These are phyloP conservation scores for Leccinum sublutescens DNA, from an alignment of 768 basidiomycete genomes.

Conservation along the genomic window DNA sequence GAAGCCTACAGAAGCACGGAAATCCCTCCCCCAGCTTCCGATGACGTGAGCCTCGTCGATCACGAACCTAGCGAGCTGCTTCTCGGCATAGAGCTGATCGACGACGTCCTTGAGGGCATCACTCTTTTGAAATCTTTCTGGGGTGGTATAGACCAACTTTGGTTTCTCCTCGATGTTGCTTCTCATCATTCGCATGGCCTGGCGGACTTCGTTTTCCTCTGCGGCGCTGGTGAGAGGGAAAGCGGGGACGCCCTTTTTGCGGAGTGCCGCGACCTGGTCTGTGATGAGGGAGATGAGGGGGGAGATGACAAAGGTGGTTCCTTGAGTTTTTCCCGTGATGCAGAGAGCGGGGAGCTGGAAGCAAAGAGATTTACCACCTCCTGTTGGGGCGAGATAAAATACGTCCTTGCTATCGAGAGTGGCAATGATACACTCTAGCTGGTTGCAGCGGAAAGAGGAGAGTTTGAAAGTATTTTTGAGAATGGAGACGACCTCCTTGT, in stretches of 20 bases:
- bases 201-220: slow-evolving; percentile 37
- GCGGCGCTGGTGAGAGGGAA: slow-evolving; percentile 66
- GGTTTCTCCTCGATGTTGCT: slow-evolving; percentile 44
- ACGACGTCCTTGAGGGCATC: slow-evolving; percentile 54
- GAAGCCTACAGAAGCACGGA: slow-evolving; percentile 70
- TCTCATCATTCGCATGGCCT: slow-evolving; percentile 43
- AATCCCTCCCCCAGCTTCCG: slow-evolving; percentile 91
- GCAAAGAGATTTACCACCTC: slow-evolving; percentile 87
- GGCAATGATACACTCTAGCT: slow-evolving; percentile 81
- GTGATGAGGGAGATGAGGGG: slow-evolving; percentile 87
- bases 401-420: slow-evolving; percentile 81
- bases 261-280: slow-evolving; percentile 78
- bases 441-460: slow-evolving; percentile 71
- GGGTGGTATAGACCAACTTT: slow-evolving; percentile 82
- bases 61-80: slow-evolving; percentile 81
- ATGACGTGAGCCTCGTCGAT: slow-evolving; percentile 98
- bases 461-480: slow-evolving; percentile 55
- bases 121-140: slow-evolving; percentile 80
- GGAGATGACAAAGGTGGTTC: slow-evolving; percentile 87
- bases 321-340: slow-evolving; percentile 61
- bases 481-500: slow-evolving; percentile 30
- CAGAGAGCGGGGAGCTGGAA: slow-evolving; percentile 92
- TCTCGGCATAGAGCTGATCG: slow-evolving; percentile 49
- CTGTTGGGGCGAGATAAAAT: slow-evolving; percentile 96
- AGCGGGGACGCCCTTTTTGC: slow-evolving; percentile 63